Evolutionary conservation across 2,329 filamentous ascomycete genomes (phyloP).

Genomic region (Arthrobotrys musiformis): DNA sequence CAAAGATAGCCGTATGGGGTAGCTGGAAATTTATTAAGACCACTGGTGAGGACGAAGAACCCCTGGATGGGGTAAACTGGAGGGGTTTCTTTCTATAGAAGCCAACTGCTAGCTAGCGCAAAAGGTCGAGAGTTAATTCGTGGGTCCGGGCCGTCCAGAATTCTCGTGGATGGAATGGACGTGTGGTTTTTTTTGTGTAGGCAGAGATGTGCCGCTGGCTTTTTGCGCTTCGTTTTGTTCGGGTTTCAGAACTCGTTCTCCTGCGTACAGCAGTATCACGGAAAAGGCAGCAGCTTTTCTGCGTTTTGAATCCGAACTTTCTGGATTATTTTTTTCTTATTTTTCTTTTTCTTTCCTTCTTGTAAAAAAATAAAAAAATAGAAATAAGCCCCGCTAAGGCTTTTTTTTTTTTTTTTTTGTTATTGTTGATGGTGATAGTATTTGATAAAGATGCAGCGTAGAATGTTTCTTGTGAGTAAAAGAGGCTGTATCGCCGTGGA

Average conservation of each 20-base stretch:
- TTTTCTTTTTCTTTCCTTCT: neutral
- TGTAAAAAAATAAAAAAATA: neutral
- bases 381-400: neutral
- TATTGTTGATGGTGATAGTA: constrained; percentile 26
- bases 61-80: constrained; percentile 48
- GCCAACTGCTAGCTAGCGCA: constrained; percentile 38
- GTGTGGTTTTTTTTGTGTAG: constrained; percentile 27
- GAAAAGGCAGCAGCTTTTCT: constrained; percentile 55
- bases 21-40: constrained; percentile 51
- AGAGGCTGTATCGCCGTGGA: constrained; percentile 24
- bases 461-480: constrained; percentile 28
- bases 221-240: constrained; percentile 46
- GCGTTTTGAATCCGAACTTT: constrained; percentile 31
- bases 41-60: constrained; percentile 28
- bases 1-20: constrained; percentile 42
- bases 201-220: constrained; percentile 52
- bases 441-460: constrained; percentile 50
- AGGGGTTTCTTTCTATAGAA: constrained; percentile 19
- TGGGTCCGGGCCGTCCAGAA: constrained; percentile 41
- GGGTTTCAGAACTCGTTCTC: constrained; percentile 50
- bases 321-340: neutral
- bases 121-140: constrained; percentile 43
- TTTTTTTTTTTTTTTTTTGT: neutral
- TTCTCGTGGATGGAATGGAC: constrained; percentile 39
- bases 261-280: constrained; percentile 47